Evolutionary conservation across 257 asterid species (phyloP).

Genomic region (Solanum virginianum): DNA sequence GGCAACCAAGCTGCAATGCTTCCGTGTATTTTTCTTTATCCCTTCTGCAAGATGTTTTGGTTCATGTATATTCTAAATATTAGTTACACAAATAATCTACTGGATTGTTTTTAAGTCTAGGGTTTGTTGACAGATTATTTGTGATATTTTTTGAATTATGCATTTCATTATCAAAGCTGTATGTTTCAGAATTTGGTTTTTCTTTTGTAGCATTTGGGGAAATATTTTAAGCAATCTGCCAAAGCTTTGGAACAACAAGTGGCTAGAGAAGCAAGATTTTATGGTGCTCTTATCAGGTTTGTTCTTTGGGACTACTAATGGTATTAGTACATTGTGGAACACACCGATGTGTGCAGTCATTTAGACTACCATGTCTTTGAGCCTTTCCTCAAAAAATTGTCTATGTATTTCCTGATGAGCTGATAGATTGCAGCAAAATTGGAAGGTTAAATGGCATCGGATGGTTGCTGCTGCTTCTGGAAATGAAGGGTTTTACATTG

Average conservation of each 20-base stretch:
- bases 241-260: slow-evolving; percentile 75
- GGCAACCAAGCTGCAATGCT: slow-evolving; percentile 89
- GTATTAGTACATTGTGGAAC: not conserved
- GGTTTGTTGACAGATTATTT: not conserved
- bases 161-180: not conserved
- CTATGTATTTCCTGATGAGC: slow-evolving; percentile 13
- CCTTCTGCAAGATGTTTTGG: not conserved
- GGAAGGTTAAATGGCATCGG: slow-evolving; percentile 92
- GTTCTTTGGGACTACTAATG: not conserved
- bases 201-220: slow-evolving; percentile 73
- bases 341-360: not conserved
- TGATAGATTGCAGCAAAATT: slow-evolving; percentile 86
- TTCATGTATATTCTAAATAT: not conserved
- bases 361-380: not conserved
- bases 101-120: not conserved
- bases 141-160: not conserved
- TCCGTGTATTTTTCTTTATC: slow-evolving; percentile 44
- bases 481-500: slow-evolving; percentile 88
- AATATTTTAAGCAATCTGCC: slow-evolving; percentile 91
- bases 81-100: not conserved
- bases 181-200: not conserved
- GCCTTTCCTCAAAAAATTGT: not conserved
- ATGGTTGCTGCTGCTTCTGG: slow-evolving; percentile 91
- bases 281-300: slow-evolving; percentile 96
- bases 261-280: slow-evolving; percentile 90